Percentiles rank a stretch among this genome's conserved stretches.
These are phyloP conservation scores for Pythium utonaiense DNA, from an alignment of 352 stramenopile genomes.

Conservation along the genomic window DNA sequence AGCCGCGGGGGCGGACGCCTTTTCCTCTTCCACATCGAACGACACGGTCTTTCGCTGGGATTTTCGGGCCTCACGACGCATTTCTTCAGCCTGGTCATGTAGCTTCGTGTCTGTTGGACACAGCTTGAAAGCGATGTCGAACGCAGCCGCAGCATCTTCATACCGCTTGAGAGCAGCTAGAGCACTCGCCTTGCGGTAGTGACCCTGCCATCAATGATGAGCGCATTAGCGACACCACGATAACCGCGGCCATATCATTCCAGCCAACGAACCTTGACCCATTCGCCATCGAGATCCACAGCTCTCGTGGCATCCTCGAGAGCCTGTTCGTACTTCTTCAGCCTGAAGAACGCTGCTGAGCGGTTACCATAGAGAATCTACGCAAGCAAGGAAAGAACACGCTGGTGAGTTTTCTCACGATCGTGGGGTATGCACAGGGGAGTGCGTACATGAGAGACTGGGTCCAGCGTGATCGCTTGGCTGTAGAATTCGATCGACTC, in stretches of 20 bases:
- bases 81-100: constrained; percentile 57
- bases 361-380: constrained; percentile 85
- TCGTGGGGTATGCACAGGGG: too few species aligned
- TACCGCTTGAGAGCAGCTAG: constrained; percentile 61
- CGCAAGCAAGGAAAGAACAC: background rate
- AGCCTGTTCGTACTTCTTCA: constrained; percentile 66
- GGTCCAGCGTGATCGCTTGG: constrained; percentile 77
- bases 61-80: constrained; percentile 27
- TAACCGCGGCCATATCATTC: too few species aligned
- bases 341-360: constrained; percentile 62
- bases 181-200: constrained; percentile 72
- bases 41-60: constrained; percentile 13
- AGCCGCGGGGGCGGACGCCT: background rate
- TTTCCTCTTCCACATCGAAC: constrained; percentile 17
- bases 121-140: constrained; percentile 62
- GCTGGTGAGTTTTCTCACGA: too few species aligned
- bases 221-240: too few species aligned
- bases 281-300: constrained; percentile 58
- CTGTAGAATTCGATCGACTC: constrained; percentile 84
- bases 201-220: too few species aligned
- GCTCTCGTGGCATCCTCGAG: constrained; percentile 63
- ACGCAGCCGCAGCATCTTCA: constrained; percentile 58
- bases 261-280: constrained; percentile 70
- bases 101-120: constrained; percentile 67
- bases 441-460: constrained; percentile 58